Conservation (phyloP, 2,329 filamentous ascomycete species). For the Ceratocystis albifundus region DNA sequence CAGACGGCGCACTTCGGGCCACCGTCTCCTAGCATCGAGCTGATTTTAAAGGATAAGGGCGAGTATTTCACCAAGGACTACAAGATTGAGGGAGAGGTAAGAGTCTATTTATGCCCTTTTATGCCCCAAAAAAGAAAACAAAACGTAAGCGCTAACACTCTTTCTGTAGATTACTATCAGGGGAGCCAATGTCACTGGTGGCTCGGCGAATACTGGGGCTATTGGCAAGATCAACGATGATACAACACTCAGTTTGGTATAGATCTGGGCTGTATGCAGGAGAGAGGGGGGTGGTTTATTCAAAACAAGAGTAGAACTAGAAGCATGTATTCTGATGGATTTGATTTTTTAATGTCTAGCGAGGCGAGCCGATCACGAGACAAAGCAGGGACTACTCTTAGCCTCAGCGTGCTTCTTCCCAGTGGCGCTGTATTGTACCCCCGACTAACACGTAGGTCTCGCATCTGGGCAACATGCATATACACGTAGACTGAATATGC, state of each 20-base stretch:
- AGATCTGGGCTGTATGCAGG: slow-evolving; percentile 1
- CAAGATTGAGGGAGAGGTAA: slow-evolving; percentile 51
- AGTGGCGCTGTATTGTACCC: background rate
- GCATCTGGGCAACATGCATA: background rate
- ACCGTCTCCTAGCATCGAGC: slow-evolving; percentile 67
- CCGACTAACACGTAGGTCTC: slow-evolving; percentile 3
- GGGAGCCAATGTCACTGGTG: slow-evolving; percentile 49
- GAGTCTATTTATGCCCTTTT: background rate
- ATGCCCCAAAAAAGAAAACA: background rate
- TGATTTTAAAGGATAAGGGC: slow-evolving; percentile 56
- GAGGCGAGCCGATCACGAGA: background rate
- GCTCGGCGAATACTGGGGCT: slow-evolving; percentile 51
- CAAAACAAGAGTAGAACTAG: slow-evolving; percentile 6
- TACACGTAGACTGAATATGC: background rate
- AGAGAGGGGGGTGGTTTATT: background rate
- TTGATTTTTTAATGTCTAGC: background rate
- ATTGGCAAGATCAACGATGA: slow-evolving; percentile 57
- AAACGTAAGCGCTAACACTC: background rate
- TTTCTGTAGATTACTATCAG: slow-evolving; percentile 18
- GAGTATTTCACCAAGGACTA: slow-evolving; percentile 53
- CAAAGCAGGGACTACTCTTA: background rate
- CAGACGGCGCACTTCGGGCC: slow-evolving; percentile 61
- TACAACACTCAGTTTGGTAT: slow-evolving; percentile 55
- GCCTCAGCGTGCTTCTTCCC: background rate
- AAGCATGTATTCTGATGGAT: slow-evolving; percentile 2